Evolutionary conservation across 1,139 yeast genomes (phyloP).

Genomic region (Suhomyces maxii): DNA sequence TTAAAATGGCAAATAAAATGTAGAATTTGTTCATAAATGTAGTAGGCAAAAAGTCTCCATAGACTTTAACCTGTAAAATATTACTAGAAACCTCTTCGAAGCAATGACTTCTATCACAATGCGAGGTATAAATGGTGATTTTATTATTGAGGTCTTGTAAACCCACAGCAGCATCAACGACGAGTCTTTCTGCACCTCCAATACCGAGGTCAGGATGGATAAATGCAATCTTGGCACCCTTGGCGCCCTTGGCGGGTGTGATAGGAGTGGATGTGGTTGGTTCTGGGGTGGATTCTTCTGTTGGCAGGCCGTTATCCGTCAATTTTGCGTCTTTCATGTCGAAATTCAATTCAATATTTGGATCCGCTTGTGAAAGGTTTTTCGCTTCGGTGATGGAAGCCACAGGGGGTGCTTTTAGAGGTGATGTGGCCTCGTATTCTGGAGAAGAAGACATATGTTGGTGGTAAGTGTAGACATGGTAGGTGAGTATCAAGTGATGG

Average conservation of each 20-base stretch:
- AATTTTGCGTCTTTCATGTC: too few relatives aligned
- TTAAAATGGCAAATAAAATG: constrained; percentile 77
- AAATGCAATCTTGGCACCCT: constrained; percentile 57
- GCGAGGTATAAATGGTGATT: constrained; percentile 78
- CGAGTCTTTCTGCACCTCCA: constrained; percentile 94
- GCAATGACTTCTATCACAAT: constrained; percentile 82
- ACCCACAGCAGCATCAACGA: constrained; percentile 93
- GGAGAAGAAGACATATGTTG: constrained; percentile 2
- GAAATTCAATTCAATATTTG: too few relatives aligned
- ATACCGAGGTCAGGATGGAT: constrained; percentile 96
- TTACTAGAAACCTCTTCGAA: constrained; percentile 80
- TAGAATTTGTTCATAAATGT: constrained; percentile 63
- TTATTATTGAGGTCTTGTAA: constrained; percentile 62
- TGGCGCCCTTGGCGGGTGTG: constrained; percentile 2
- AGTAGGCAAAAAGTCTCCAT: constrained; percentile 84
- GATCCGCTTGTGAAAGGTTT: not conserved
- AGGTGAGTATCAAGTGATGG: not conserved
- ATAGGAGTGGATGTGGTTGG: not conserved
- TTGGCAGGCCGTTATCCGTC: not conserved
- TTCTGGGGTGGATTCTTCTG: not conserved
- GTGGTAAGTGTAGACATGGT: not conserved
- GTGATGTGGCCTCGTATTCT: constrained; percentile 1
- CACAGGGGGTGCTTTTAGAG: constrained; percentile 6
- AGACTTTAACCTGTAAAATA: constrained; percentile 60
- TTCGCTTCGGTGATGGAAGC: constrained; percentile 3